phyloP scores from a whole-genome alignment of 805 yeast genomes.

The Pichia californica region DNA sequence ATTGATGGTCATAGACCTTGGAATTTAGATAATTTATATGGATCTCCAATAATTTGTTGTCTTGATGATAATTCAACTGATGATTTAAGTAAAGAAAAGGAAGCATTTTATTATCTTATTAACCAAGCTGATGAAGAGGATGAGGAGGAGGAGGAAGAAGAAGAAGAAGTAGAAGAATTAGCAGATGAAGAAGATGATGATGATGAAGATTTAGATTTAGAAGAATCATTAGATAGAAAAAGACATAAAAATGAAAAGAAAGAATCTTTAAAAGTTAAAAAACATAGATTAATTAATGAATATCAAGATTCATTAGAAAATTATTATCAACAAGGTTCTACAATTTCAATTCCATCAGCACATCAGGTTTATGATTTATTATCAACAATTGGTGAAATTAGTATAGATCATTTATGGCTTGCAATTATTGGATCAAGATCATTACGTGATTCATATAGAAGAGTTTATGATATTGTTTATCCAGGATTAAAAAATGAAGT shows the following conservation, averaged over 20 bases:
- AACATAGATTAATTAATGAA: slow-evolving; percentile 34
- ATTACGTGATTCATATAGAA: slow-evolving; percentile 64
- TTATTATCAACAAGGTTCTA: slow-evolving; percentile 82
- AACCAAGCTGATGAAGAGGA: slow-evolving; percentile 33
- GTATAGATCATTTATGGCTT: slow-evolving; percentile 67
- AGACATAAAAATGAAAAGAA: slow-evolving; percentile 22
- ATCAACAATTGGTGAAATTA: slow-evolving; percentile 79
- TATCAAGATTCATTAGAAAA: slow-evolving; percentile 56
- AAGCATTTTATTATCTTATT: slow-evolving; percentile 54
- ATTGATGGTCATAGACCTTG: slow-evolving; percentile 95
- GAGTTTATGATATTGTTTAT: slow-evolving; percentile 61
- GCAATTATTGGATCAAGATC: slow-evolving; percentile 86
- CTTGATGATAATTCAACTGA: slow-evolving; percentile 83
- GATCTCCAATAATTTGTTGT: slow-evolving; percentile 69
- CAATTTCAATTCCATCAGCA: slow-evolving; percentile 66
- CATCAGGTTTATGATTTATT: slow-evolving; percentile 75
- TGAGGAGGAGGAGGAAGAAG: slow-evolving; percentile 26
- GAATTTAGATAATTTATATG: slow-evolving; percentile 90
- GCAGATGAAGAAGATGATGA: slow-evolving; percentile 24
- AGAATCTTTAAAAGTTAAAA: slow-evolving; percentile 32
- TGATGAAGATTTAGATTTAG: slow-evolving; percentile 11
- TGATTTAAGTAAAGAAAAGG: slow-evolving; percentile 47
- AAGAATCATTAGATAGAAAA: slow-evolving; percentile 31
- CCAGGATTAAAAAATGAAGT: slow-evolving; percentile 83
- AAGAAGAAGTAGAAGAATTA: slow-evolving; percentile 20